These are phyloP conservation scores for Mycena filopes DNA, from an alignment of 768 basidiomycete species.

Conservation along the genomic window DNA sequence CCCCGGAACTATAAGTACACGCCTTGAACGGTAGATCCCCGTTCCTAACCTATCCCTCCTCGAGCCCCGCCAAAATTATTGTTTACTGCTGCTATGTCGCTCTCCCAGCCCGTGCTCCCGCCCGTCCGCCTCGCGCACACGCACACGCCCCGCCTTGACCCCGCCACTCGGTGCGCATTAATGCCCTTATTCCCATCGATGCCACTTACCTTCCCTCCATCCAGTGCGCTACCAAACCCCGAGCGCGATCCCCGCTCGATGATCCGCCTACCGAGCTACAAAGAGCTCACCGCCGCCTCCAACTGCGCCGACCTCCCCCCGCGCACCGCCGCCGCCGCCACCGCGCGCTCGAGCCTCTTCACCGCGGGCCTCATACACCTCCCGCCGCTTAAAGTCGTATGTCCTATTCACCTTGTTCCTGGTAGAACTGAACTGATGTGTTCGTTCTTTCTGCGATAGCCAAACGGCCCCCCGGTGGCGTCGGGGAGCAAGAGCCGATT, in stretches of 20 bases:
- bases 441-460: background rate
- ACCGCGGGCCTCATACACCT: conserved; percentile 24
- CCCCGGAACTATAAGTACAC: conserved; percentile 13
- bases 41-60: background rate
- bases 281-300: conserved; percentile 23
- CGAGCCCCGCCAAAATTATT: background rate
- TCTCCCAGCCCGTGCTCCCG: background rate
- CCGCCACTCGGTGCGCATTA: background rate
- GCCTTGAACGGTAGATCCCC: background rate
- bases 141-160: background rate
- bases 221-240: too few species aligned
- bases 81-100: too few species aligned
- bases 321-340: background rate
- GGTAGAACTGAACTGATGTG: too few species aligned
- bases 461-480: background rate
- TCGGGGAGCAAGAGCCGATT: conserved; percentile 1
- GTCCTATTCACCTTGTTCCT: background rate
- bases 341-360: conserved; percentile 13
- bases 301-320: conserved; percentile 9
- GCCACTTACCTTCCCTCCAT: background rate
- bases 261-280: conserved; percentile 24
- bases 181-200: background rate
- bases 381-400: conserved; percentile 20
- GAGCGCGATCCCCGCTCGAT: background rate
- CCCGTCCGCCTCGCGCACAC: background rate